Evolutionary conservation across 768 basidiomycete species (phyloP), one percentile per base, ranked within the genome.

Genomic region (Imleria badia): DNA sequence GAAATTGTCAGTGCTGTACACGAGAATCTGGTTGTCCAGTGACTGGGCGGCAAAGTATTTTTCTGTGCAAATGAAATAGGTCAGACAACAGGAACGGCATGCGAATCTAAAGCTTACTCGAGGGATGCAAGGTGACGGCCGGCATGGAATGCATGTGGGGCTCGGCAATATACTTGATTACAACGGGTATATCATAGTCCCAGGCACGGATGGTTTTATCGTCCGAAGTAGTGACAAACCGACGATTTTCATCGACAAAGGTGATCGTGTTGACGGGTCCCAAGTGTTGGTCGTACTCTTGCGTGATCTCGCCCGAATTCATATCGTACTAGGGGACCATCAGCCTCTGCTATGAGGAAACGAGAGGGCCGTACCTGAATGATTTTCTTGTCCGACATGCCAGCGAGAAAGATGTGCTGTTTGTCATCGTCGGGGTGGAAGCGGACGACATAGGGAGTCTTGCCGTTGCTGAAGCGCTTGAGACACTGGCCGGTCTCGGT

Each of bases 101-200:
- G 40, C 12, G 44, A 62, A 54, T 52, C 22, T 58, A 23, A 35
- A 44, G 55, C 56, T 35, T 13, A 98, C 96, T 89, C 52, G 86
- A 95, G 22, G 97, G 96, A 71, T 98, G 94, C 26, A 96, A 73
- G 6, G 94, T 95, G 44, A 98, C 95, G 17, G 97, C 91, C 8
- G 97, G 97, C 95, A 99, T 98, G 17, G 94, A 97, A 74, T 99
- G 95, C 97, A 99, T 98, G 67, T 94, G 87, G 5, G 97, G 97
- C 72, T 99, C 97, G 19, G 97, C 96, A 55, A 98, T 98, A 71
- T 98, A 97, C 73, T 99, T 99, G 79, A 99, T 98, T 49, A 97
- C 94, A 34, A 98, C 97, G 6, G 97, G 97, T 59, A 99, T 98
- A 73, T 99, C 97, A 71, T 89, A 98, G 71, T 99, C 97, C 97